These are phyloP conservation scores for Fusarium pseudonygamai DNA, from an alignment of 2,329 filamentous ascomycete genomes.

Conservation along the genomic window DNA sequence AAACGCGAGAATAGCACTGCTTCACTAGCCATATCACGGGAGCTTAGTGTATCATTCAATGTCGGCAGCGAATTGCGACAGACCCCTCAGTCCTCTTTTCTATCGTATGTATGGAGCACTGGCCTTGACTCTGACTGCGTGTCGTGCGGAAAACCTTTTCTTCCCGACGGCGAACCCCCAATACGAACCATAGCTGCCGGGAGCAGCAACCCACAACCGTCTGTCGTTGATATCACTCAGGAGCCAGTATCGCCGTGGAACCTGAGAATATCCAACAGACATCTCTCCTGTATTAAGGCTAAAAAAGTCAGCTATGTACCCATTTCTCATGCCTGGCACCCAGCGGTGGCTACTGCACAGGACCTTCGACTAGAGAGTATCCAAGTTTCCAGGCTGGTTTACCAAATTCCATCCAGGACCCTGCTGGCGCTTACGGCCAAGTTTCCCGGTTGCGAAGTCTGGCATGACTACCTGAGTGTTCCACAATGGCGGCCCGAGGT, in stretches of 20 bases:
- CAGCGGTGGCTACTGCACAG: background rate
- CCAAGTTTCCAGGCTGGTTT: background rate
- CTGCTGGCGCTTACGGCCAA: background rate
- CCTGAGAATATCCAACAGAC: background rate
- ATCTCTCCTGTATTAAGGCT: background rate
- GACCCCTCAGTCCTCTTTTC: background rate
- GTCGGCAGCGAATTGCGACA: background rate
- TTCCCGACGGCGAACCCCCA: background rate
- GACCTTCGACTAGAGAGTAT: background rate
- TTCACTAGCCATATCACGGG: background rate
- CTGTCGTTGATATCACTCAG: background rate
- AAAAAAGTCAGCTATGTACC: background rate
- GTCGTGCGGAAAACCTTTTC: background rate
- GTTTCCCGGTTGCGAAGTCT: background rate
- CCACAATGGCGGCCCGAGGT: background rate
- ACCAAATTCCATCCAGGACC: background rate
- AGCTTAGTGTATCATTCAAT: background rate
- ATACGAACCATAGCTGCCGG: background rate
- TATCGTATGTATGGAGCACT: background rate
- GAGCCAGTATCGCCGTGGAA: background rate
- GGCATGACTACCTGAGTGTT: background rate
- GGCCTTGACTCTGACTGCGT: background rate
- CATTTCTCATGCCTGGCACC: background rate
- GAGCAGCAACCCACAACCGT: background rate
- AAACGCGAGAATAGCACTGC: background rate